Base-by-base conservation (phyloP, 257 asterid genomes). In the Capsicum baccatum region DNA sequence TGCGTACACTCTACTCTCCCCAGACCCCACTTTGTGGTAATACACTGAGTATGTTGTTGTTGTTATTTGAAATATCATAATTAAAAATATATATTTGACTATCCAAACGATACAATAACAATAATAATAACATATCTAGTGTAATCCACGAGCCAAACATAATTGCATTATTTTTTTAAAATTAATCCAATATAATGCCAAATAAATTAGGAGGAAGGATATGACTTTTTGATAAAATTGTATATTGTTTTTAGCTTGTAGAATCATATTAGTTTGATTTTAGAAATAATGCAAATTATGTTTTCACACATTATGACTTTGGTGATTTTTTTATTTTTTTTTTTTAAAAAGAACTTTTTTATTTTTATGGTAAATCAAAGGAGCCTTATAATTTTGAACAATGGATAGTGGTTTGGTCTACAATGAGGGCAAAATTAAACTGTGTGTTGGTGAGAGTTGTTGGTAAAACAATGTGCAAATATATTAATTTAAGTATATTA, bases 371-470 rank as follows among this genome's bases (percentile, higher is more conserved):
- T 67, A 37, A 67, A 69, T 3, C 33, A 69, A 69, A 69, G 55
- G 33, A 74, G 80, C 19, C 60, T 71, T n/a, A 19, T 0, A 39
- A 10, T 48, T 48, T 73, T 73, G 10, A 48, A 19, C 3, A 48
- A 19, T 48, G 59, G 80, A 6, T 47, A 74, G 80, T 50, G 60
- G 7, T 48, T 50, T 74, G 80, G 80, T 74, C 80, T 74, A 74
- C 50, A 52, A 50, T 21, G 44, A 74, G 60, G 80, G 80, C 60
- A 73, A 73, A 21, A 48, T 4, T n/a, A 44, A 71, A 71, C 12
- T 4, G 12, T 35, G 6, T 48, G 35, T 73, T 9, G 80, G 44
- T 50, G 60, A 19, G 80, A 19, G 80, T 12, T 48, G 58, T 9
- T 71, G 9, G 68, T 68, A 70, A 70, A 70, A 70, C 56, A 70